A percentile compares a stretch with the other conserved stretches of the same genome.
phyloP scores from a whole-genome alignment of 2,329 filamentous ascomycete genomes.

The Apiospora saccharicola region DNA sequence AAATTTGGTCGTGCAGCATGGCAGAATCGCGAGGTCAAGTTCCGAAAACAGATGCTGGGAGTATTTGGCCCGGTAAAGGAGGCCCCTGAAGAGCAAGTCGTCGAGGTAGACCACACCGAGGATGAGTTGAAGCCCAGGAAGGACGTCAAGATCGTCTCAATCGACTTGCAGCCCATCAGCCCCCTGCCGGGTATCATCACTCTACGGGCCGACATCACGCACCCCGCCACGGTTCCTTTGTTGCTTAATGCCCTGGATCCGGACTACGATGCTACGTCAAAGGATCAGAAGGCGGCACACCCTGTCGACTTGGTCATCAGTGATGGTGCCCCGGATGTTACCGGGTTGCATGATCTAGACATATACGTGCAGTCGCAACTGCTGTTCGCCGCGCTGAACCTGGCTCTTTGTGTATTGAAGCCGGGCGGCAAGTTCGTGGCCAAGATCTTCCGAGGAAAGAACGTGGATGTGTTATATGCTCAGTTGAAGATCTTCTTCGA shows the following conservation, averaged over 20 bases:
- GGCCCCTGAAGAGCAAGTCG: constrained; percentile 34
- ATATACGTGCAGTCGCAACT: constrained; percentile 98
- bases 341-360: constrained; percentile 94
- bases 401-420: constrained; percentile 89
- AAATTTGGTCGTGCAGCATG: constrained; percentile 86
- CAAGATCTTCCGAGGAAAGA: constrained; percentile 94
- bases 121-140: constrained; percentile 56
- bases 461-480: constrained; percentile 94
- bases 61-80: constrained; percentile 49
- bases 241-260: constrained; percentile 86
- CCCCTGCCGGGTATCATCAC: constrained; percentile 92
- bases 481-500: constrained; percentile 93
- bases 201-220: constrained; percentile 94
- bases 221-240: constrained; percentile 91
- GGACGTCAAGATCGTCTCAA: constrained; percentile 92
- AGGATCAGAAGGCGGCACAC: constrained; percentile 66
- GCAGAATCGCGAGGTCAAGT: constrained; percentile 80
- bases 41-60: constrained; percentile 67
- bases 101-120: constrained; percentile 29
- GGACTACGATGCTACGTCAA: constrained; percentile 60
- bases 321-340: constrained; percentile 95
- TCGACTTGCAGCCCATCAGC: constrained; percentile 95
- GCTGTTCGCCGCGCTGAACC: constrained; percentile 90
- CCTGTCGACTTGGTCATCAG: constrained; percentile 94
- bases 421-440: constrained; percentile 96